Evolutionary conservation across 2,329 filamentous ascomycete species (phyloP).

Genomic region (Microsporum canis): DNA sequence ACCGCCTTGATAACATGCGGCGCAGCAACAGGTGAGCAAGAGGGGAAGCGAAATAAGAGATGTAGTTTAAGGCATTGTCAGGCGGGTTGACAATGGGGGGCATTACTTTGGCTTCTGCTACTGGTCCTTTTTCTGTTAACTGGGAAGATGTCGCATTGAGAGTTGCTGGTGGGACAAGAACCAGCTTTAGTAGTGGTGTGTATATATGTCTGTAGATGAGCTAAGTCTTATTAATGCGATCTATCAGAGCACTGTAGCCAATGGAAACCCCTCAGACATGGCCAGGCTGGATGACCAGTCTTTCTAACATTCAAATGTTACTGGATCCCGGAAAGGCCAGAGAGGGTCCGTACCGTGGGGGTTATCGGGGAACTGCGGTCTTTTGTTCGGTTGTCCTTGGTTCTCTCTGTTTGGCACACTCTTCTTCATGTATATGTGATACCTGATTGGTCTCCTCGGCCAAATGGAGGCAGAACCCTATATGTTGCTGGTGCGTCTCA

Average conservation of each 20-base stretch:
- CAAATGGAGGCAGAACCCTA: background rate
- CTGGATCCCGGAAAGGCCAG: background rate
- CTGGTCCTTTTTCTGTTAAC: background rate
- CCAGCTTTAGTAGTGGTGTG: conserved; percentile 1
- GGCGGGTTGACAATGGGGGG: background rate
- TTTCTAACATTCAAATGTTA: background rate
- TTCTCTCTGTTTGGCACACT: background rate
- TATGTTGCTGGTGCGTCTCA: conserved; percentile 6
- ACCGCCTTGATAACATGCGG: background rate
- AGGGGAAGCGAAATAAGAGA: background rate
- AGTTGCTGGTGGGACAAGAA: background rate
- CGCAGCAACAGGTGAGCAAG: background rate
- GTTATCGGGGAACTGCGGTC: background rate
- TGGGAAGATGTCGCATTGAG: background rate
- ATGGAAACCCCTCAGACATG: background rate
- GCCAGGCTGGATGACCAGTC: background rate
- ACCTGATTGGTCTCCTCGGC: background rate
- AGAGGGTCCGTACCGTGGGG: background rate
- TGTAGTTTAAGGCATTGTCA: background rate
- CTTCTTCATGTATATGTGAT: background rate
- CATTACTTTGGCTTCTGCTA: background rate
- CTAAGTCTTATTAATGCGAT: conserved; percentile 1
- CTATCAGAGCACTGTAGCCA: background rate
- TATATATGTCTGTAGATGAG: background rate
- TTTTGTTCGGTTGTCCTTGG: background rate